Evolutionary conservation across 148 eudicot genomes (phyloP).

Genomic region (Rheum nobile): DNA sequence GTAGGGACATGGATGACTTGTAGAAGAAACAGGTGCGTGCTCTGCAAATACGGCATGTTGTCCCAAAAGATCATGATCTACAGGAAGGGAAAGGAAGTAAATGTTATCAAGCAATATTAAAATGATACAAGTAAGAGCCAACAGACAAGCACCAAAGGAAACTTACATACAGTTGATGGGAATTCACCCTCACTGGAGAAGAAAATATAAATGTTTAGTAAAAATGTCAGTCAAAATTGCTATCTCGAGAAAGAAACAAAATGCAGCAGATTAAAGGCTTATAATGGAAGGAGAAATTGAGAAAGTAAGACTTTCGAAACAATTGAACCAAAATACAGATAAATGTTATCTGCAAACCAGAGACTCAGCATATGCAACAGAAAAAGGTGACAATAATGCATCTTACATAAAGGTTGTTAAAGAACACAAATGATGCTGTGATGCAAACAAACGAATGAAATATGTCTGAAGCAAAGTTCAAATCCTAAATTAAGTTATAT

Average conservation of each 20-base stretch:
- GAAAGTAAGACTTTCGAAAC: background rate
- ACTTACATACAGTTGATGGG: slow-evolving; percentile 64
- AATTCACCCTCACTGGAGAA: slow-evolving; percentile 69
- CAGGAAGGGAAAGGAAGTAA: slow-evolving; percentile 6
- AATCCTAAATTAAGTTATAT: background rate
- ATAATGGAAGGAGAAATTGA: background rate
- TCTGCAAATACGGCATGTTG: slow-evolving; percentile 74
- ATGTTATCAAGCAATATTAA: background rate
- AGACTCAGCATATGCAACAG: background rate
- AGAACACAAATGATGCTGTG: background rate
- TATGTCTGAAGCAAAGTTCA: background rate
- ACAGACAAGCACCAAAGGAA: background rate
- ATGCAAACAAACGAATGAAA: background rate
- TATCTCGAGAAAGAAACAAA: background rate
- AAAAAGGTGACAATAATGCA: background rate
- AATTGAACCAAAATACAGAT: background rate
- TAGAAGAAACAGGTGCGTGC: slow-evolving; percentile 62
- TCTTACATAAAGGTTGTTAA: background rate
- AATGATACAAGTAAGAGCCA: background rate
- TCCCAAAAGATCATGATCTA: slow-evolving; percentile 82
- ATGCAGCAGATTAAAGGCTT: background rate
- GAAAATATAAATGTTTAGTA: background rate
- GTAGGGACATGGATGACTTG: slow-evolving; percentile 80
- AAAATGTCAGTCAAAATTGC: background rate
- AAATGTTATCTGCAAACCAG: background rate